Evolutionary conservation across 2,329 filamentous ascomycete species (phyloP), one percentile per base, ranked within the genome.

Genomic region (Waltergamsia citrina): DNA sequence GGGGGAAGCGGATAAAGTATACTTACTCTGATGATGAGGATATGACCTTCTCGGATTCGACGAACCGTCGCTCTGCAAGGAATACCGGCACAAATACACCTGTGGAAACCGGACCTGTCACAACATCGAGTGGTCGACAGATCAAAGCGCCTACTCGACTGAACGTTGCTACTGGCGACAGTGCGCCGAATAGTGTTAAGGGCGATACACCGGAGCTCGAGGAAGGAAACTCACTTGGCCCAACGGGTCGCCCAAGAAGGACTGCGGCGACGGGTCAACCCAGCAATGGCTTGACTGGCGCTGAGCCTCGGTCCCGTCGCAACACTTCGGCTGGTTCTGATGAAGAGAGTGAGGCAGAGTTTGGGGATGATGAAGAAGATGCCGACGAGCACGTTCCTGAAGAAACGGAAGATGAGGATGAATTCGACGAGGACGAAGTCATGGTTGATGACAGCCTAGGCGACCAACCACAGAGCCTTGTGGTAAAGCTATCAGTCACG

Each of bases 1-100:
- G 92, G 38, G 92, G 92, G 37, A 96, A 98, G 66, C 83, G 90
- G 40, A 83, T 94, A 62, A 93, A 88, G 57, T 98, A 98, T 52
- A 98, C 86, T 0, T 98, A 85, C 52, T 93, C 87, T 1, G 88
- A 95, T 34, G 85, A 93, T 17, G 85, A 93, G 44, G 81, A 81
- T 23, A 76, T 80, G 12, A 75, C 77, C 33, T 72, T 67, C 36
- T 74, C 74, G n/a, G 74, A 80, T 50, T 79, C 78, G 23, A 71
- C 72, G 6, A 57, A 61, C 54, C 53, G 88, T 65, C 74, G 79
- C 6, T 85, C 85, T 10, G 71, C 77, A 14, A 78, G 90, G 18
- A 83, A 86, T 43, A 86, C 83, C 2, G 74, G 80, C 25, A 70
- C 78, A 8, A 78, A 77, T 41, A 86, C 85, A 1, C 82, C 86